phyloP scores from a whole-genome alignment of 1,284 basidiomycete species.

The Tilletia caries region DNA sequence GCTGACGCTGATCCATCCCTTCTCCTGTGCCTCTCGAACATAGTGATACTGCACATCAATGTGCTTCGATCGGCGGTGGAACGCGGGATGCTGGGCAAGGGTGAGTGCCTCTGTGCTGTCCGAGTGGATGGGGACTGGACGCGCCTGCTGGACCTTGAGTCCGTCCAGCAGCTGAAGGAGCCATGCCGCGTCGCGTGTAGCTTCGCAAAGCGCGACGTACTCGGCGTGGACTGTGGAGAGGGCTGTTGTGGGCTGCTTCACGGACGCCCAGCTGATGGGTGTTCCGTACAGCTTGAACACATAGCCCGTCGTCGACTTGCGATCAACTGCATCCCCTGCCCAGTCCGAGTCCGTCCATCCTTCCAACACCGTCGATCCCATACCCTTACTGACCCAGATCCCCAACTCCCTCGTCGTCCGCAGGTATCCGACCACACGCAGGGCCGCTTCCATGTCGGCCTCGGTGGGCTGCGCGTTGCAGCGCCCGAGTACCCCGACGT shows the following conservation, averaged over 20 bases:
- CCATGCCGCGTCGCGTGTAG: background rate
- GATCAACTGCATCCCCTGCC: constrained; percentile 15
- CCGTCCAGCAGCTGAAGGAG: background rate
- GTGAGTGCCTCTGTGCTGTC: background rate
- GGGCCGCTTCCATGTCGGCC: constrained; percentile 56
- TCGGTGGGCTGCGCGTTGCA: constrained; percentile 41
- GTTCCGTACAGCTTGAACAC: background rate
- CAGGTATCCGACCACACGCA: constrained; percentile 57
- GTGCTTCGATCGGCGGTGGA: background rate
- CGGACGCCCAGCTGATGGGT: background rate
- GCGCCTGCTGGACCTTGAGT: background rate
- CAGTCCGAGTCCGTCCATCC: constrained; percentile 21
- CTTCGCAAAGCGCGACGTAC: background rate
- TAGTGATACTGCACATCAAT: constrained; percentile 2
- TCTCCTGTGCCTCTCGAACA: background rate
- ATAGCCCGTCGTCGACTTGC: constrained; percentile 3
- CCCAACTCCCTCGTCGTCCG: background rate
- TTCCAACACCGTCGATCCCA: background rate
- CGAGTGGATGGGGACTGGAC: background rate
- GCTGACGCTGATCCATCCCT: background rate
- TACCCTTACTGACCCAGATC: background rate
- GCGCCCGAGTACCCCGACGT: constrained; percentile 54
- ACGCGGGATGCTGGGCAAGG: background rate
- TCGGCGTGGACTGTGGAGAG: background rate
- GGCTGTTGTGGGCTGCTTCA: background rate